Conservation (phyloP, 768 basidiomycete species). For the Rhizopogon vesiculosus region DNA sequence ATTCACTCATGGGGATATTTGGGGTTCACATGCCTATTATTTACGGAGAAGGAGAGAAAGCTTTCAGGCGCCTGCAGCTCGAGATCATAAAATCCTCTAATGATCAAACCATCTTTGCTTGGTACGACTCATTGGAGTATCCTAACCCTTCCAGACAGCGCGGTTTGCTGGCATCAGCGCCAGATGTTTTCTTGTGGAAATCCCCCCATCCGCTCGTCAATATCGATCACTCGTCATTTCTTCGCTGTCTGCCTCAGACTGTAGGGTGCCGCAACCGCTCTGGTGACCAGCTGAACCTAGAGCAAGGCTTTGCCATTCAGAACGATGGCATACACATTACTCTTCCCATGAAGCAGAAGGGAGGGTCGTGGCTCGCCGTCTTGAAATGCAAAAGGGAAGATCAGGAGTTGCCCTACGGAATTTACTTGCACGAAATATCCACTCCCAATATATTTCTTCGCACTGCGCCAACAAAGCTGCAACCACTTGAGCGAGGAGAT, state of each 20-base stretch:
- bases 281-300: background rate
- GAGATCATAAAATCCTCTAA: conserved; percentile 8
- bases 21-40: conserved; percentile 9
- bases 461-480: background rate
- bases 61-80: conserved; percentile 12
- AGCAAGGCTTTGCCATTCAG: background rate
- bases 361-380: conserved; percentile 1
- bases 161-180: conserved; percentile 2
- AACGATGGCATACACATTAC: conserved; percentile 5
- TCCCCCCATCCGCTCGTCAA: background rate
- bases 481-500: background rate
- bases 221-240: conserved; percentile 1
- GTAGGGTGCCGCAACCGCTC: background rate
- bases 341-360: conserved; percentile 1
- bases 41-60: conserved; percentile 15
- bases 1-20: conserved; percentile 20
- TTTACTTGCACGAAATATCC: background rate
- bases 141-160: background rate
- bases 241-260: background rate
- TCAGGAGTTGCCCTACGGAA: background rate
- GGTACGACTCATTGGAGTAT: background rate
- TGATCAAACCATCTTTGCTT: conserved; percentile 11
- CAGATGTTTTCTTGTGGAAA: background rate
- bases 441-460: background rate
- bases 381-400: background rate